Conservation (phyloP, 2,329 filamentous ascomycete species). For the Xylariales sp. region DNA sequence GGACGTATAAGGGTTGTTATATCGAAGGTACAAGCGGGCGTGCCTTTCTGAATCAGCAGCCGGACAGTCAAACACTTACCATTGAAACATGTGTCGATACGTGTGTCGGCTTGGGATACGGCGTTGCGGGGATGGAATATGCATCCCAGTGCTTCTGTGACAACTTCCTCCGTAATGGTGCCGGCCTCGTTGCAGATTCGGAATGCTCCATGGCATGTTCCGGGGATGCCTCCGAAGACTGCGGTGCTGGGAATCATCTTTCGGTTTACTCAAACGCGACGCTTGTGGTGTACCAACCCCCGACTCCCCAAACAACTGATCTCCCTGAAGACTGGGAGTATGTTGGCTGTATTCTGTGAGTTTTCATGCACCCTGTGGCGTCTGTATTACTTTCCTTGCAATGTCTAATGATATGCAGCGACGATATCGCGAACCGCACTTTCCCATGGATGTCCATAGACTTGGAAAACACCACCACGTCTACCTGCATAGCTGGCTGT, state of each 20-base stretch:
- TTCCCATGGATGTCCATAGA: constrained; percentile 35
- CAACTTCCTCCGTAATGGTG: constrained; percentile 18
- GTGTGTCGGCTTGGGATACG: constrained; percentile 20
- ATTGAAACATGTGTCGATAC: constrained; percentile 18
- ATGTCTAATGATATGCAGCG: constrained; percentile 13
- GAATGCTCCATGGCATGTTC: constrained; percentile 21
- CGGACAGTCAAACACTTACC: constrained; percentile 17
- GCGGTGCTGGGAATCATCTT: constrained; percentile 20
- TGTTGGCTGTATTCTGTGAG: constrained; percentile 18
- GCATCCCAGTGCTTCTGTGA: constrained; percentile 26
- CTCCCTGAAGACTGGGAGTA: constrained; percentile 15
- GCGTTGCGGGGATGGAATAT: constrained; percentile 30
- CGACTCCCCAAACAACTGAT: constrained; percentile 12
- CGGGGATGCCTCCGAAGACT: constrained; percentile 17
- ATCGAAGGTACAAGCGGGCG: constrained; percentile 16
- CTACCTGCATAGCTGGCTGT: constrained; percentile 36
- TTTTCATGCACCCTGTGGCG: not conserved
- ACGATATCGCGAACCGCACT: constrained; percentile 19
- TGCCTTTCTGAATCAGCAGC: constrained; percentile 15
- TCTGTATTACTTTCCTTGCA: not conserved
- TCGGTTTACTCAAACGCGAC: constrained; percentile 19
- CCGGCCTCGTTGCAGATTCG: constrained; percentile 12
- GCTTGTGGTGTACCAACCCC: constrained; percentile 14
- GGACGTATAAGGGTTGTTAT: constrained; percentile 19
- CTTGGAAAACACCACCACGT: constrained; percentile 33